phyloP scores from a whole-genome alignment of 164 flowering plant genomes.

The Dillenia turbinata region DNA sequence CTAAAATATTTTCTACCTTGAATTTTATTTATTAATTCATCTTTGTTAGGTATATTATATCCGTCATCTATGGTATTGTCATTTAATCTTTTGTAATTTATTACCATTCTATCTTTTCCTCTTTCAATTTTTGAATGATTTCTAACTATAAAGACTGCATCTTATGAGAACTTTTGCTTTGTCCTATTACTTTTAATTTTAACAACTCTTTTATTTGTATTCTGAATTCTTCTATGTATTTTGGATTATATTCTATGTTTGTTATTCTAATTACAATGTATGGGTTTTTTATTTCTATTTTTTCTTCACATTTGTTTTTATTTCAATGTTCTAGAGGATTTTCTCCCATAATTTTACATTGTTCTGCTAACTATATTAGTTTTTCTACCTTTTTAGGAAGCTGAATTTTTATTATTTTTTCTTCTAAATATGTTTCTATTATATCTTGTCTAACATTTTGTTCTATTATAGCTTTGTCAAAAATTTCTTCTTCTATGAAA shows the following conservation, averaged over 20 bases:
- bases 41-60: neutral
- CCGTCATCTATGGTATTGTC: neutral
- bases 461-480: too few species aligned
- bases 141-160: neutral
- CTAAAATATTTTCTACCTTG: neutral
- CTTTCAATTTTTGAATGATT: neutral
- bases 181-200: neutral
- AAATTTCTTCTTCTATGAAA: too few species aligned
- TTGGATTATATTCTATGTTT: neutral
- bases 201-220: neutral
- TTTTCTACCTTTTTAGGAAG: too few species aligned
- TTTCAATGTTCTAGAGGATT: too few species aligned
- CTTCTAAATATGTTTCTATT: too few species aligned
- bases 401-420: too few species aligned
- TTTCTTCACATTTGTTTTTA: too few species aligned
- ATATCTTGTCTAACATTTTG: too few species aligned
- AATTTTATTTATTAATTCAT: neutral
- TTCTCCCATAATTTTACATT: too few species aligned
- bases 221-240: neutral
- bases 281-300: neutral
- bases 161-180: neutral
- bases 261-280: neutral
- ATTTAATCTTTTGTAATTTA: neutral
- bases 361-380: too few species aligned
- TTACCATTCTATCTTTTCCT: neutral